A percentile compares a stretch with the other conserved stretches of the same genome.
Conservation (phyloP, 257 asterid species). For the Solanum piurae region DNA sequence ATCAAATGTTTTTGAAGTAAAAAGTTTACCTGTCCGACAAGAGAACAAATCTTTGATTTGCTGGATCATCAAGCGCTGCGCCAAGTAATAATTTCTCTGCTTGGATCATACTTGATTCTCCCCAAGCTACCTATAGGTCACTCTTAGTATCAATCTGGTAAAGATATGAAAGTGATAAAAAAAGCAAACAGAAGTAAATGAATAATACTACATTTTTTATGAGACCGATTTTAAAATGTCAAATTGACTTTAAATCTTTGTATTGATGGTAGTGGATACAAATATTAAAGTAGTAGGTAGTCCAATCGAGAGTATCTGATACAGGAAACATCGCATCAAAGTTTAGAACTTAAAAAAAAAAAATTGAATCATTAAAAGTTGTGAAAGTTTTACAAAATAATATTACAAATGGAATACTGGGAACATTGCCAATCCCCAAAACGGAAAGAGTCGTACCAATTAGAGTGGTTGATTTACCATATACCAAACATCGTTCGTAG, state of each 20-base stretch:
- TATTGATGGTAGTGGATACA: neutral
- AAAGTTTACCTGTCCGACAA: conserved; percentile 78
- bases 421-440: neutral
- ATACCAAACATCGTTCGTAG: neutral
- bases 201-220: neutral
- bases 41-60: conserved; percentile 89
- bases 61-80: conserved; percentile 81
- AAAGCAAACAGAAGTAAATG: neutral
- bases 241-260: neutral
- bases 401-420: neutral
- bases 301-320: neutral
- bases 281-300: neutral
- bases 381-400: neutral
- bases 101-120: conserved; percentile 90
- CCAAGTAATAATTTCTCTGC: conserved; percentile 88
- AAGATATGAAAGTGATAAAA: neutral
- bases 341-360: neutral
- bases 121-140: conserved; percentile 90
- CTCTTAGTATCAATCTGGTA: conserved; percentile 22
- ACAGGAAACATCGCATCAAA: neutral
- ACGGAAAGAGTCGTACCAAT: neutral
- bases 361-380: neutral
- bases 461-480: neutral
- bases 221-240: neutral
- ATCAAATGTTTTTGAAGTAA: neutral